Conservation (phyloP, 257 asterid genomes). For the Solanum tarapatanum region DNA sequence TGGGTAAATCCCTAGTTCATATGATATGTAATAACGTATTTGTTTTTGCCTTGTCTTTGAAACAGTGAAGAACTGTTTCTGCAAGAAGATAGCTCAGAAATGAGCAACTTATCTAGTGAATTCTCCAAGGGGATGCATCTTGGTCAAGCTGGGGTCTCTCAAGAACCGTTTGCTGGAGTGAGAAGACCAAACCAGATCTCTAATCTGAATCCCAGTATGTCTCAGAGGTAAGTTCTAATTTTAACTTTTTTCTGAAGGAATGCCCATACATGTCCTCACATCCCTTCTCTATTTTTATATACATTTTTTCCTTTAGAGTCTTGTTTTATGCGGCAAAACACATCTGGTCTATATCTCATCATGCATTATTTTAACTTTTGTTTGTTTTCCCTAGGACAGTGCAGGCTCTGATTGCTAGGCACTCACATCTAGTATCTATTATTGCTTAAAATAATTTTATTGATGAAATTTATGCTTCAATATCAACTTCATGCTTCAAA, state of each 20-base stretch:
- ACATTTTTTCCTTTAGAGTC: background rate
- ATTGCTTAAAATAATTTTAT: background rate
- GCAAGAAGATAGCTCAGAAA: constrained; percentile 82
- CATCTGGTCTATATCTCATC: background rate
- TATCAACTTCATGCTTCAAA: background rate
- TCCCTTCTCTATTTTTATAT: background rate
- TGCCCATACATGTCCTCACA: background rate
- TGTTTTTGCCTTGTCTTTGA: background rate
- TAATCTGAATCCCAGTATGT: constrained; percentile 26
- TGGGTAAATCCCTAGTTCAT: background rate
- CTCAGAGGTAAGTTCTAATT: constrained; percentile 44
- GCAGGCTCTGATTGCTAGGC: background rate
- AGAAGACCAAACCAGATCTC: constrained; percentile 42
- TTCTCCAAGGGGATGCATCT: constrained; percentile 59
- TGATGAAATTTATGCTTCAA: background rate
- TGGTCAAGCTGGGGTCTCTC: constrained; percentile 32
- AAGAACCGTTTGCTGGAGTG: constrained; percentile 40
- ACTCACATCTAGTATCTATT: background rate
- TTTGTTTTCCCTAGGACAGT: background rate
- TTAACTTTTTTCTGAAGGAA: background rate
- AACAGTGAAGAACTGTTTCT: constrained; percentile 85
- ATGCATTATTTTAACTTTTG: background rate
- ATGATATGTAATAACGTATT: background rate
- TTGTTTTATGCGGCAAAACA: background rate
- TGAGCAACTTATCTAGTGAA: constrained; percentile 49